phyloP scores from a whole-genome alignment of 441 rosid genomes.

The Populus hybrid region DNA sequence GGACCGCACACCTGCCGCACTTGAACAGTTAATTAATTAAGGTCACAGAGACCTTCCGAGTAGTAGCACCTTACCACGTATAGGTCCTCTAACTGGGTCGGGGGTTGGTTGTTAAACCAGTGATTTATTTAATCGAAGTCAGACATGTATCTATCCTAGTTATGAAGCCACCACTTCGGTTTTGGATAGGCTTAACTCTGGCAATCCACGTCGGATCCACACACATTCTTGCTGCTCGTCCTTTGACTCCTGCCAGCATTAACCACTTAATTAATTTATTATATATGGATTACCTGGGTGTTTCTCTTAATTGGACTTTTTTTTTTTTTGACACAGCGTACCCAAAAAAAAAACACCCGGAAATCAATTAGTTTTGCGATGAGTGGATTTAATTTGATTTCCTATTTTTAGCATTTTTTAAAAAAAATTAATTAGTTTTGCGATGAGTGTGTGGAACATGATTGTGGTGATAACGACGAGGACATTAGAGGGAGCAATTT shows the following conservation, averaged over 20 bases:
- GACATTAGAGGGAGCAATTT: not conserved
- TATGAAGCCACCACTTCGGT: not conserved
- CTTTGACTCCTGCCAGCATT: not conserved
- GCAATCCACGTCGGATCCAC: conserved; percentile 5
- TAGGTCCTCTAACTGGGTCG: not conserved
- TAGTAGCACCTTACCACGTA: not conserved
- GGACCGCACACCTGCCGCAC: not conserved
- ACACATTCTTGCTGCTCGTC: not conserved
- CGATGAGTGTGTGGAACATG: not conserved
- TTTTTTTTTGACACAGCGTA: no score
- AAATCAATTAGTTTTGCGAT: no score
- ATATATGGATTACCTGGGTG: not conserved
- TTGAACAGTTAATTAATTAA: not conserved
- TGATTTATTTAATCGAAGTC: not conserved
- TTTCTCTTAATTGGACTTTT: no score
- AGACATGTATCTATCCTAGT: not conserved
- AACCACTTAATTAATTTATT: not conserved
- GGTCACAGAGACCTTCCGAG: not conserved
- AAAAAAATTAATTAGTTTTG: no score
- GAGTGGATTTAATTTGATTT: no score
- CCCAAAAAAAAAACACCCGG: not conserved
- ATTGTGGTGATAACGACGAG: not conserved
- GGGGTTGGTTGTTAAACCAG: not conserved
- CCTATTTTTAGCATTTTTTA: not conserved
- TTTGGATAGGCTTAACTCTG: not conserved